Evolutionary conservation across 768 basidiomycete species (phyloP).

Genomic region (Lentinula sp.): DNA sequence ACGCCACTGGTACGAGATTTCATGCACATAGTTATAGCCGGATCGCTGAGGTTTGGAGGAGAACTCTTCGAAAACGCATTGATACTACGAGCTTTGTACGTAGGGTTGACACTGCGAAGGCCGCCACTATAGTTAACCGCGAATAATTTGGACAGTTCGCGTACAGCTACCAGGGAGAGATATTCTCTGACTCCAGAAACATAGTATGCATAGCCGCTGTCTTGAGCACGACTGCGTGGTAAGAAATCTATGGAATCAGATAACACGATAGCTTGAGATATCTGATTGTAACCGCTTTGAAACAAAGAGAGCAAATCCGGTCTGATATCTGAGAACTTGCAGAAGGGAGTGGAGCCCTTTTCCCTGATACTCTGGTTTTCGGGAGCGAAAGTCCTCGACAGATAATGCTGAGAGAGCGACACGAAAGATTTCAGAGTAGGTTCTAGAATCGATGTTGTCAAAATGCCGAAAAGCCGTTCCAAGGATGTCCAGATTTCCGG

Average conservation of each 20-base stretch:
- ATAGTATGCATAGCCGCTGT: neutral
- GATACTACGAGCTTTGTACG: neutral
- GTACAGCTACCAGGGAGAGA: constrained; percentile 1
- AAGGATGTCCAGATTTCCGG: neutral
- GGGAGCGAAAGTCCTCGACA: neutral
- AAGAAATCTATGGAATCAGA: neutral
- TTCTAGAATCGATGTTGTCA: neutral
- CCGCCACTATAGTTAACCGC: neutral
- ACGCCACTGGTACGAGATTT: neutral
- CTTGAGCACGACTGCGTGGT: neutral
- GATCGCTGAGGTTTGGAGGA: neutral
- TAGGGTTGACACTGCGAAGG: neutral
- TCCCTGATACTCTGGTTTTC: neutral
- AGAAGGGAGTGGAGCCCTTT: neutral
- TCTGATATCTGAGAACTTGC: neutral
- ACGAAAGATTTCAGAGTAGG: neutral
- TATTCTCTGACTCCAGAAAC: neutral
- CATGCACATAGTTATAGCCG: neutral
- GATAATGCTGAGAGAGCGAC: neutral
- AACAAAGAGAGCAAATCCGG: constrained; percentile 3
- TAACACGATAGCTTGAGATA: neutral
- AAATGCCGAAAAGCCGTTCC: neutral
- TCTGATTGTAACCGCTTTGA: neutral
- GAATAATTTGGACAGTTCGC: neutral
- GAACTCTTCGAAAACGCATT: neutral